Conservation (phyloP, 2,329 filamentous ascomycete species). For the Periconia digitata region DNA sequence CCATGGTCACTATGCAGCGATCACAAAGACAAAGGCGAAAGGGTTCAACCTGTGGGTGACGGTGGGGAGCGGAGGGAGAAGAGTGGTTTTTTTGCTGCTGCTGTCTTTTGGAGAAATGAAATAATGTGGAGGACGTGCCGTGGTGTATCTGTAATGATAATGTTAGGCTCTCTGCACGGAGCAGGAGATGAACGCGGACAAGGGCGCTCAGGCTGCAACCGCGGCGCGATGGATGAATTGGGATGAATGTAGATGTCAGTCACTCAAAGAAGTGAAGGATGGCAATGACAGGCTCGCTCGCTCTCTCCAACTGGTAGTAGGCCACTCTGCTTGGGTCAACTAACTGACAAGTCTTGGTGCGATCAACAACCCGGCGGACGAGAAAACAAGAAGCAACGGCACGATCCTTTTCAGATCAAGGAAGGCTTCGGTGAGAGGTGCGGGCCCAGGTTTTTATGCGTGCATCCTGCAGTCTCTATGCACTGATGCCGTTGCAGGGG, state of each 20-base stretch:
- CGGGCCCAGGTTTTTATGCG: conserved; percentile 4
- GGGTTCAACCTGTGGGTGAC: neutral
- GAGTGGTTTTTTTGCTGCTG: neutral
- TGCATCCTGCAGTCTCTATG: neutral
- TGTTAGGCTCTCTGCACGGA: conserved; percentile 10
- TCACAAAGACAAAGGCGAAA: conserved; percentile 5
- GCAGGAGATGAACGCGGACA: conserved; percentile 10
- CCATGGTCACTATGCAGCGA: conserved; percentile 28
- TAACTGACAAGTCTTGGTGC: neutral
- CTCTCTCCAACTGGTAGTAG: neutral
- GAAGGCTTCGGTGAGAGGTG: too few species aligned
- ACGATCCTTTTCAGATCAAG: neutral
- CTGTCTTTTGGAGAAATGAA: neutral
- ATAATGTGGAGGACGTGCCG: neutral
- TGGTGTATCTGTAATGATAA: conserved; percentile 14
- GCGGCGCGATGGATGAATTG: neutral
- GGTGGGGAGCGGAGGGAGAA: neutral
- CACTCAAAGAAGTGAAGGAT: neutral
- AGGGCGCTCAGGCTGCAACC: conserved; percentile 12
- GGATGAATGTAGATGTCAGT: too few species aligned
- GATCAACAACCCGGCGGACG: neutral
- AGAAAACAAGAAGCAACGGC: conserved; percentile 1
- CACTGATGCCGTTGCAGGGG: conserved; percentile 7
- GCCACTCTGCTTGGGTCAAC: neutral
- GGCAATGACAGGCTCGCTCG: neutral